Evolutionary conservation across 2,329 filamentous ascomycete species (phyloP).

Genomic region (Pseudocercospora eumusae): DNA sequence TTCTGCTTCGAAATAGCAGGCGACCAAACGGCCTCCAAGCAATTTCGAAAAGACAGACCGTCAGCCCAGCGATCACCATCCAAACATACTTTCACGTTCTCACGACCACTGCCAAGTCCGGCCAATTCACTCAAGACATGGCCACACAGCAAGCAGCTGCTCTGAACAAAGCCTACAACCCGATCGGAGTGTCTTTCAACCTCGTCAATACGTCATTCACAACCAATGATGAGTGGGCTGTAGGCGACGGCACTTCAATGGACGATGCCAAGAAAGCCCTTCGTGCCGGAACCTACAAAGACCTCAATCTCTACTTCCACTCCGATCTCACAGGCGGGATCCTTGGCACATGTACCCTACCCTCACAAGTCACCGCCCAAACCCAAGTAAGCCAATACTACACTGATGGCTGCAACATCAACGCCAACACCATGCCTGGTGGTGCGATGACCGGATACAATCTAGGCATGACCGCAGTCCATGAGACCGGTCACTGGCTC

Average conservation of each 20-base stretch:
- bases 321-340: slow-evolving; percentile 52
- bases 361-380: slow-evolving; percentile 43
- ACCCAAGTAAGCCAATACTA: slow-evolving; percentile 43
- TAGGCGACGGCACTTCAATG: slow-evolving; percentile 49
- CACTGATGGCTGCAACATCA: slow-evolving; percentile 59
- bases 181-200: slow-evolving; percentile 55
- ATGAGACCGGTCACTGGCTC: slow-evolving; percentile 53
- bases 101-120: slow-evolving; percentile 41
- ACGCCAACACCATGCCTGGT: slow-evolving; percentile 59
- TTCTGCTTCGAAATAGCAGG: slow-evolving; percentile 38
- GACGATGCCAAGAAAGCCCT: slow-evolving; percentile 56
- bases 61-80: slow-evolving; percentile 40
- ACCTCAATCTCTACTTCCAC: slow-evolving; percentile 63
- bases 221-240: slow-evolving; percentile 58
- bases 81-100: slow-evolving; percentile 52
- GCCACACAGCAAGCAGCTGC: slow-evolving; percentile 42
- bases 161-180: slow-evolving; percentile 49
- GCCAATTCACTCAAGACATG: slow-evolving; percentile 46
- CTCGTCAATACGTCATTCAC: slow-evolving; percentile 53
- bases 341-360: slow-evolving; percentile 58
- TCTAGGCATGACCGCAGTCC: slow-evolving; percentile 49
- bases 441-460: slow-evolving; percentile 54
- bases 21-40: slow-evolving; percentile 14
- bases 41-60: slow-evolving; percentile 32
- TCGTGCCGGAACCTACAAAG: slow-evolving; percentile 55